A percentile compares a stretch with the other conserved stretches of the same genome.
Evolutionary conservation across 2,329 filamentous ascomycete species (phyloP).

Genomic region (Pseudocercospora cruenta): DNA sequence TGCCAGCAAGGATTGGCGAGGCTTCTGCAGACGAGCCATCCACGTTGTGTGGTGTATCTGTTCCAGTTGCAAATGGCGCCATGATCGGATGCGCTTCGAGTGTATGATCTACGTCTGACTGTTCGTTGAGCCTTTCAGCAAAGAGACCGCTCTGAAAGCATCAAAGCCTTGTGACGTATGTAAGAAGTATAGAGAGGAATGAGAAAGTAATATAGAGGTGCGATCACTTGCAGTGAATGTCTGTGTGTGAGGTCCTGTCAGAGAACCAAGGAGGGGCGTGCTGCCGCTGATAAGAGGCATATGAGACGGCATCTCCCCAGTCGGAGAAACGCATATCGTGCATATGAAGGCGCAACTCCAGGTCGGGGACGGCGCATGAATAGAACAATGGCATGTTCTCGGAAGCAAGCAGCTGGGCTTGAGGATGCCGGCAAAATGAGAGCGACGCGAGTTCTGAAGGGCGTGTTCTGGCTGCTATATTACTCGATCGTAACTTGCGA

Average conservation of each 20-base stretch:
- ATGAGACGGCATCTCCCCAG: constrained; percentile 15
- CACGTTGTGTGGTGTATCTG: constrained; percentile 30
- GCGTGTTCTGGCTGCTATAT: constrained; percentile 1
- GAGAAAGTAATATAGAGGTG: background rate
- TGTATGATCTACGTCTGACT: background rate
- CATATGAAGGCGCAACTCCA: constrained; percentile 22
- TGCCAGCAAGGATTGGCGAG: constrained; percentile 20
- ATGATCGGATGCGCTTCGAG: constrained; percentile 21
- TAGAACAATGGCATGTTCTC: constrained; percentile 1
- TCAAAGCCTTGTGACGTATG: background rate
- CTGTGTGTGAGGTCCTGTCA: constrained; percentile 3
- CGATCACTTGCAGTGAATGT: background rate
- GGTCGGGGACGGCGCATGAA: background rate
- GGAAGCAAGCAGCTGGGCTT: background rate
- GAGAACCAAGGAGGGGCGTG: constrained; percentile 5
- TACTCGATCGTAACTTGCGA: constrained; percentile 26
- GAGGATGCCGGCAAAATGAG: background rate
- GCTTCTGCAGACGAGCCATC: constrained; percentile 20
- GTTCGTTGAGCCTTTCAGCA: background rate
- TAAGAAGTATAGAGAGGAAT: background rate
- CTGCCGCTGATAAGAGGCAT: constrained; percentile 23
- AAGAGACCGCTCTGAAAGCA: background rate
- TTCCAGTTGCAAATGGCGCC: constrained; percentile 38
- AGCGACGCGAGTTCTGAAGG: background rate
- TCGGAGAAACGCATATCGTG: constrained; percentile 16